These are phyloP conservation scores for Orbilia oligospora DNA, from an alignment of 2,329 filamentous ascomycete species.

Conservation along the genomic window DNA sequence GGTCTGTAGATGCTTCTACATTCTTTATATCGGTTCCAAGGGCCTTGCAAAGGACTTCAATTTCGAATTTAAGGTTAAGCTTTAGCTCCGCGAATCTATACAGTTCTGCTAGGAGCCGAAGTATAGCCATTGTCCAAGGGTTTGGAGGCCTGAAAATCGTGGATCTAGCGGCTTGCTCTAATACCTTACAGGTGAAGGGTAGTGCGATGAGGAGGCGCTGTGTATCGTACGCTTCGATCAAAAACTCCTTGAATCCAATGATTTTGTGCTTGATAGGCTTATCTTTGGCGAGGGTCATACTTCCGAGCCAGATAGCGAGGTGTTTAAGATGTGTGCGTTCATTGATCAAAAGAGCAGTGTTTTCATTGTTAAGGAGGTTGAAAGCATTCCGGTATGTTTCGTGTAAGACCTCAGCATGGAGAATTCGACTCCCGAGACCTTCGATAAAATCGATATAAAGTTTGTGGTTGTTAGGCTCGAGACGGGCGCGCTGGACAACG, in stretches of 20 bases:
- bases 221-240: slow-evolving; percentile 93
- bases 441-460: slow-evolving; percentile 92
- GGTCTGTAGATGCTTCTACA: slow-evolving; percentile 88
- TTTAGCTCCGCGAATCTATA: slow-evolving; percentile 95
- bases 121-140: slow-evolving; percentile 97
- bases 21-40: slow-evolving; percentile 91
- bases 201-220: slow-evolving; percentile 93
- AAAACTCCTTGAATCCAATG: slow-evolving; percentile 94
- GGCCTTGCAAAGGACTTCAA: slow-evolving; percentile 95
- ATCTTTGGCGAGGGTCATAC: slow-evolving; percentile 90
- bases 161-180: slow-evolving; percentile 86
- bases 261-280: slow-evolving; percentile 97
- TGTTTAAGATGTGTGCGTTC: slow-evolving; percentile 94
- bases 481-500: slow-evolving; percentile 94
- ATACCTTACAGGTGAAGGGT: slow-evolving; percentile 96
- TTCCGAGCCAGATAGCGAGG: slow-evolving; percentile 91
- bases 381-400: slow-evolving; percentile 92
- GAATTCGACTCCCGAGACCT: slow-evolving; percentile 80
- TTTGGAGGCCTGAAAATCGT: slow-evolving; percentile 94
- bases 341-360: slow-evolving; percentile 83
- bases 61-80: slow-evolving; percentile 97
- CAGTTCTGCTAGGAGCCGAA: slow-evolving; percentile 89
- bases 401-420: slow-evolving; percentile 91
- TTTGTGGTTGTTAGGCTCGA: slow-evolving; percentile 96
- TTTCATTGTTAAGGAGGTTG: slow-evolving; percentile 89